These are phyloP conservation scores for Corchorus olitorius DNA, from an alignment of 345 rosid species.

Conservation along the genomic window DNA sequence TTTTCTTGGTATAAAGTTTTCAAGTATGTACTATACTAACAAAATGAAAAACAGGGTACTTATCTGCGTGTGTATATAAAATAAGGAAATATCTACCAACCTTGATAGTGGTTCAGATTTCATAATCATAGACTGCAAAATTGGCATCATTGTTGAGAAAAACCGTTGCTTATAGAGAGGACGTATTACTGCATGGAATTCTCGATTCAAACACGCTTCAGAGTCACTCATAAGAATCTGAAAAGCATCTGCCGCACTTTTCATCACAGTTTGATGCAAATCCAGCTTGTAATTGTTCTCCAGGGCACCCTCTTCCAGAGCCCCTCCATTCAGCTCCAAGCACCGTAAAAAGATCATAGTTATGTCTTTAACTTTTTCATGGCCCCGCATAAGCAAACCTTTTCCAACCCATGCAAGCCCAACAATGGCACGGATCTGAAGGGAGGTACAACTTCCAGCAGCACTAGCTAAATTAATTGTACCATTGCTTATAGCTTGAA, in stretches of 20 bases:
- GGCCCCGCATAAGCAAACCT: slow-evolving; percentile 90
- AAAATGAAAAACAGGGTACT: slow-evolving; percentile 4
- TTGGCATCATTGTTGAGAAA: slow-evolving; percentile 68
- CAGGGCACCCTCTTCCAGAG: slow-evolving; percentile 20
- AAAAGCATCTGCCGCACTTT: slow-evolving; percentile 85
- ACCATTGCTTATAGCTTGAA: slow-evolving; percentile 28
- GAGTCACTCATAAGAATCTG: slow-evolving; percentile 76
- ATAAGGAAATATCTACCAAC: slow-evolving; percentile 35
- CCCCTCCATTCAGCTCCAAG: slow-evolving; percentile 43
- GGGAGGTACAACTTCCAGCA: slow-evolving; percentile 35
- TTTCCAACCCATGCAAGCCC: slow-evolving; percentile 96
- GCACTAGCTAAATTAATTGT: slow-evolving; percentile 41
- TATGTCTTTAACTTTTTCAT: slow-evolving; percentile 68
- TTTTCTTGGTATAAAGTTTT: slow-evolving; percentile 3
- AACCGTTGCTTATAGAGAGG: slow-evolving; percentile 95
- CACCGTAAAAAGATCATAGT: slow-evolving; percentile 58
- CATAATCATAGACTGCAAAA: slow-evolving; percentile 61
- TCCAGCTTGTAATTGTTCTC: slow-evolving; percentile 31
- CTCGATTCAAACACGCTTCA: slow-evolving; percentile 62
- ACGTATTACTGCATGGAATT: slow-evolving; percentile 69
- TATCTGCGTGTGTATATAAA: not conserved
- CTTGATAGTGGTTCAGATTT: slow-evolving; percentile 54
- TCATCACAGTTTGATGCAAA: slow-evolving; percentile 46
- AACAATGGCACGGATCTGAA: slow-evolving; percentile 59
- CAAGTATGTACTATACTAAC: slow-evolving; percentile 14